A percentile compares a stretch with the other conserved stretches of the same genome.
Evolutionary conservation across 805 yeast genomes (phyloP).

Genomic region (Yamadazyma olivae): DNA sequence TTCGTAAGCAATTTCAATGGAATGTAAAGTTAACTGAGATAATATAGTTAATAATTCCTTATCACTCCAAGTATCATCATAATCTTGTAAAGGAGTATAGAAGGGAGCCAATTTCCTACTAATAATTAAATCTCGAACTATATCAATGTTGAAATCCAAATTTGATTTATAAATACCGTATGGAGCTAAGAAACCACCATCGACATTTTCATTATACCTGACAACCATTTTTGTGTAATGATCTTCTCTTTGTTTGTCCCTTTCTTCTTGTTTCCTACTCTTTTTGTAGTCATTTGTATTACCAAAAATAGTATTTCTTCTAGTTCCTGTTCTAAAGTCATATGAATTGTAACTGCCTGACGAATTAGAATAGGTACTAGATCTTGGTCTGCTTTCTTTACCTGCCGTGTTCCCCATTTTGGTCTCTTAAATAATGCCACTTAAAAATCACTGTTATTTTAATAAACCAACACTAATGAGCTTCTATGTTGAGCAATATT

Average conservation of each 20-base stretch:
- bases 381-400: conserved; percentile 34
- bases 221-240: conserved; percentile 61
- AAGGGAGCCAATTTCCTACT: conserved; percentile 83
- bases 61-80: conserved; percentile 67
- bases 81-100: conserved; percentile 84
- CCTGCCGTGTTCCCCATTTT: conserved; percentile 48
- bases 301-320: conserved; percentile 12
- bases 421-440: too few relatives aligned
- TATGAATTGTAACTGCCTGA: conserved; percentile 4
- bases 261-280: conserved; percentile 46
- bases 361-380: conserved; percentile 18
- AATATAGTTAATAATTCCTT: conserved; percentile 54
- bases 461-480: too few relatives aligned
- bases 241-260: conserved; percentile 47
- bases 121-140: conserved; percentile 69
- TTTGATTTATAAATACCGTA: conserved; percentile 81
- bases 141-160: conserved; percentile 66
- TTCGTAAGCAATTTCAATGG: conserved; percentile 44
- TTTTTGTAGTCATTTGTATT: conserved; percentile 17
- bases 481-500: too few relatives aligned
- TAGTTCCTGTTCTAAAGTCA: conserved; percentile 3
- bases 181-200: conserved; percentile 93
- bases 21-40: conserved; percentile 54
- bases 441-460: too few relatives aligned
- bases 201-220: conserved; percentile 67